Conservation (phyloP, 139 green algal species). For the Chlorella sp. region DNA sequence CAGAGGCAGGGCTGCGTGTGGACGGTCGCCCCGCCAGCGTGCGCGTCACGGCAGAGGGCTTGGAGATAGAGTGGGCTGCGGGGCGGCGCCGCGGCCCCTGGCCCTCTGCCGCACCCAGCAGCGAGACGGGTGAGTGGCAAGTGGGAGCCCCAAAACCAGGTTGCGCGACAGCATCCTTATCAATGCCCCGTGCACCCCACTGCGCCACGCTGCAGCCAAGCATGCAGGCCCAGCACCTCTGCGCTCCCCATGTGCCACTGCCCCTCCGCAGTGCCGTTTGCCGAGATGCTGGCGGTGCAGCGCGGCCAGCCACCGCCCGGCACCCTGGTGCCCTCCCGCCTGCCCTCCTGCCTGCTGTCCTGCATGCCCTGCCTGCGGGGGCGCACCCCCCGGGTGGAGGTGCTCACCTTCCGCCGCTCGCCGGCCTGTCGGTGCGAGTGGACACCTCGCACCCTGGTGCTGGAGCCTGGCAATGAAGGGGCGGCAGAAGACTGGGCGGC, state of each 20-base stretch:
- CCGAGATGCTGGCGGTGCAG: constrained; percentile 17
- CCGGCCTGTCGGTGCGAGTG: constrained; percentile 18
- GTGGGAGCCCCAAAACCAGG: too few species aligned
- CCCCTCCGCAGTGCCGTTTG: constrained; percentile 5
- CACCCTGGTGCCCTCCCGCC: neutral
- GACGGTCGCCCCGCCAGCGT: too few species aligned
- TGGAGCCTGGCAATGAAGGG: constrained; percentile 21
- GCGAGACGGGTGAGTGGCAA: too few species aligned
- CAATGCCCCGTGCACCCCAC: too few species aligned
- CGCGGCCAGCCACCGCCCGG: neutral
- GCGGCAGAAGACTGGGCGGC: neutral
- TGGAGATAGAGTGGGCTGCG: too few species aligned
- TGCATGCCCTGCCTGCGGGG: neutral
- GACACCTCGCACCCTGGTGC: constrained; percentile 5
- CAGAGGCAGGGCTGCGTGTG: too few species aligned
- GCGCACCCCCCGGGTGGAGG: neutral
- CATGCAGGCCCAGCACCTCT: neutral
- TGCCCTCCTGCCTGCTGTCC: neutral
- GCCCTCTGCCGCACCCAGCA: too few species aligned
- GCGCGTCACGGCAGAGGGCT: too few species aligned
- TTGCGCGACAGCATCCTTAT: too few species aligned
- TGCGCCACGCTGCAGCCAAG: too few species aligned
- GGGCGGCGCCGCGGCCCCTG: too few species aligned
- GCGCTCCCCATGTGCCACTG: neutral
- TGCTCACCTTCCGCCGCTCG: constrained; percentile 26